Conservation (phyloP, 768 basidiomycete species). For the Pseudohyphozyma bogoriensis region DNA sequence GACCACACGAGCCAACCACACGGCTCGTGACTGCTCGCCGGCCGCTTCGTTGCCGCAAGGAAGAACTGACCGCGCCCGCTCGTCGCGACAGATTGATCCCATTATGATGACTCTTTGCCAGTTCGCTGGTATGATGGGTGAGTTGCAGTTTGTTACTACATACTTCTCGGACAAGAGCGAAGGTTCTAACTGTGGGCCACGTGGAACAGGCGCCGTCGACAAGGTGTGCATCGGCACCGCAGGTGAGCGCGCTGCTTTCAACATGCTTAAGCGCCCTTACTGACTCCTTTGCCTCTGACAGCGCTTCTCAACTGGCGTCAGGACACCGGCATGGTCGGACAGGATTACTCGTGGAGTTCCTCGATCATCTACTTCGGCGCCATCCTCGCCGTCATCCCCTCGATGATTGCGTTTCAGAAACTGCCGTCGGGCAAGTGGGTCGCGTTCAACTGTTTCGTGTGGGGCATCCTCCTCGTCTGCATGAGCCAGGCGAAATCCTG, state of each 20-base stretch:
- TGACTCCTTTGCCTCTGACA: no score
- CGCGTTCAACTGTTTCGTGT: constrained; percentile 28
- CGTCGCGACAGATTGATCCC: constrained; percentile 23
- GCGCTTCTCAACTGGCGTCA: no score
- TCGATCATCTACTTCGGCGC: constrained; percentile 16
- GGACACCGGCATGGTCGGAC: no score
- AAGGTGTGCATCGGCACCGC: no score
- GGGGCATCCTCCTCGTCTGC: constrained; percentile 27
- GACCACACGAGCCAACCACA: no score
- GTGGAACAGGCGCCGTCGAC: no score
- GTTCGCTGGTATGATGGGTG: constrained; percentile 19
- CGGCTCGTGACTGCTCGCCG: no score
- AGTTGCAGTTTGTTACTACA: background rate
- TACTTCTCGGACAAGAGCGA: background rate
- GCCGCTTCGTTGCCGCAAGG: no score
- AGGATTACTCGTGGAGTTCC: constrained; percentile 6
- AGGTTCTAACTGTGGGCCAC: no score
- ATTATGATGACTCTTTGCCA: constrained; percentile 28
- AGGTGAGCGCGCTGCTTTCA: no score
- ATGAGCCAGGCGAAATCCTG: background rate
- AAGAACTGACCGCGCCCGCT: no score
- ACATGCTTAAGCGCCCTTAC: no score
- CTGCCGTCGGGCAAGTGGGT: constrained; percentile 22
- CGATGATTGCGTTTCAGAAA: background rate
- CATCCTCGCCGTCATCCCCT: constrained; percentile 16